Evolutionary conservation across 2,329 filamentous ascomycete species (phyloP), one percentile per base, ranked within the genome.

Genomic region (Sporothrix dimorphospora): DNA sequence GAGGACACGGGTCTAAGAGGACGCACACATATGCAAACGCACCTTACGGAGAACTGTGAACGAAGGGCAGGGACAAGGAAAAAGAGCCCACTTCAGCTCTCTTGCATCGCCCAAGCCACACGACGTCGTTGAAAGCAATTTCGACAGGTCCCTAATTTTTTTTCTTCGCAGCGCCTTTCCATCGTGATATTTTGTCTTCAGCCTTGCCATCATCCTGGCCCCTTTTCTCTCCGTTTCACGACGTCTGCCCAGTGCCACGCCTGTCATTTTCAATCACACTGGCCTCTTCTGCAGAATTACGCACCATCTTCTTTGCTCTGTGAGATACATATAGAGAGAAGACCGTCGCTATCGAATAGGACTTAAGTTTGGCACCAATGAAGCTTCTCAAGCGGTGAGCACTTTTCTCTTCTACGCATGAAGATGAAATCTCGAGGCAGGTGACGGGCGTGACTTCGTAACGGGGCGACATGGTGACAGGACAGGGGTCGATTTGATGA

Each of bases 331-430:
- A n/a, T n/a, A n/a, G 16, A 45, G 42, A 16, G n/a, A 57, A 57
- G 53, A 57, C 30, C 53, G 53, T 57, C 53, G 53, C 53, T 57
- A 12, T 24, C 24, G 53, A 57, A 57, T 57, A 30, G 53, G 53
- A 34, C 27, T 24, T 57, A 24, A 9, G 53, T 57, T 16, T 19
- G 53, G 53, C 27, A 57, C 53, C 53, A 19, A 24, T 57, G 53
- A 24, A 30, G 53, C 24, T 57, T 57, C 27, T 30, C 12, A 57
- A 30, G 30, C 53, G 12, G 0, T 11, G 27, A 11, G 7, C 24
- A 6, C 5, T 34, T 1, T 5, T 30, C 49, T 24, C 49, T 24
- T 24, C 49, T 7, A 53, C 27, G 24, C 24, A 57, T 30, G 16
- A 57, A 30, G 27, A 34, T 21, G 27, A 12, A 57, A 57, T 30